Evolutionary conservation across 208 protist genomes (phyloP), one percentile per base, ranked within the genome.

Genomic region (Herpetomonas samuelpessoai): DNA sequence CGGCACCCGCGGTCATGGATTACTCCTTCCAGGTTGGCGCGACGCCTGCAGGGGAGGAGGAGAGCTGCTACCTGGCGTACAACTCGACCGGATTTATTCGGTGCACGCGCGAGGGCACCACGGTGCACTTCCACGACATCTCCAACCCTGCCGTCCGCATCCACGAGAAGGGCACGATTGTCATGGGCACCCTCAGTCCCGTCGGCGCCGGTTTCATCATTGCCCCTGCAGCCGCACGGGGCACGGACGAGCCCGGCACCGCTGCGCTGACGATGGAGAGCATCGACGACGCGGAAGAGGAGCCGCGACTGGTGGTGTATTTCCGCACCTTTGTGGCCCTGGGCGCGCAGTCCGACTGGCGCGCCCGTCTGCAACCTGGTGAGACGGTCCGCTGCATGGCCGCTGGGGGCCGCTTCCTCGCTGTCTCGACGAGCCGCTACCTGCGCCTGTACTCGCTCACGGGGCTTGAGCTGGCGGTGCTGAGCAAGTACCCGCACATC

Each of bases 121-220:
- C 72, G 0, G 68, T 95, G 25, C 79, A 91, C 71, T 95, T 95
- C 62, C 88, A 92, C 67, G 85, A 95, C 56, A 83, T 92, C 25
- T 79, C 81, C 21, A 51, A 74, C 38, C 79, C 84, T 1, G 74
- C 83, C 4, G 81, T 95, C 16, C 81, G 82, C 22, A 29, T 95
- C 39, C 31, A 68, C 44, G 73, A 85, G 56, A 71, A 69, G n/a
- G 80, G 79, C 10, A 72, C 72, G 4, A 60, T 92, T 4, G 26
- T 90, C 45, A 92, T 95, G 88, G 88, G 76, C 16, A 56, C 84
- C 25, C 65, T 95, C 2, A 88, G 88, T 52, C 84, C 84, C 19
- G 78, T 87, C 62, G 88, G 88, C 3, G 88, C 78, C 16, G 80
- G 62, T 35, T 88, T 95, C 57, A 63, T 90, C 46, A 55, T 93